Base-by-base conservation (phyloP, 768 basidiomycete species). In the Glaciozyma martinii region DNA sequence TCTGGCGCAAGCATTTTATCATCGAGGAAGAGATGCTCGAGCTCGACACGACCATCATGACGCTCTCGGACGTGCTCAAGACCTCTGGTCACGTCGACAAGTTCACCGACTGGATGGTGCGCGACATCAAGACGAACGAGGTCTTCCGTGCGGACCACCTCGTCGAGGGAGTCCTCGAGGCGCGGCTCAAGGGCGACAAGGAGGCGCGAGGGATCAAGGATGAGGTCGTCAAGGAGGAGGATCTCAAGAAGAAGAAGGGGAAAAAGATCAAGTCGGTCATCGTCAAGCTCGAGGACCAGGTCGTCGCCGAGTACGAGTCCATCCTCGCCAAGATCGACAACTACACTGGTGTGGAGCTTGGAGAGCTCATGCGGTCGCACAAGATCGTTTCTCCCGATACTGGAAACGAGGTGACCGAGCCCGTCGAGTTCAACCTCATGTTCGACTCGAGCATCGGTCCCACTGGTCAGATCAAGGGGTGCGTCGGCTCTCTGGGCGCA, bases 1-100 rank as follows among this genome's bases (percentile, higher is more conserved):
- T 89, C 81, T 98, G 94, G 95, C 83, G 94, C 61, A 87, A 87
- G 75, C 95, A 98, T 79, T 98, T 98, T 75, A 98, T 99, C 80
- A 82, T 98, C 74, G 90, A 98, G 73, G 94, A 99, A 74, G 84
- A 89, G 78, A 99, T 98, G 95, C 85, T 94, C 72, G 94, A 98
- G 78, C 84, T 98, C 70, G 94, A 98, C 74, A 97, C 93, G 30
- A 97, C 95, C 46, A 86, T 95, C 78, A 95, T 98, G 86, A 98
- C 94, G 0, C 88, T 94, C 21, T 83, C 89, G 4, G 80, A 91
- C 18, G 93, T 98, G 15, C 93, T 98, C 75, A 93, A 95, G 77
- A 86, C 94, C 1, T 97, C 92, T 42, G 93, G 95, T 33, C 95
- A 98, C 78, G 94, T 98, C 66, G 93, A 92, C 50, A 85, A 93